Percentiles rank a stretch among this genome's conserved stretches.
These are phyloP conservation scores for Aquilaria sinensis DNA, from an alignment of 345 rosid genomes.

Conservation along the genomic window DNA sequence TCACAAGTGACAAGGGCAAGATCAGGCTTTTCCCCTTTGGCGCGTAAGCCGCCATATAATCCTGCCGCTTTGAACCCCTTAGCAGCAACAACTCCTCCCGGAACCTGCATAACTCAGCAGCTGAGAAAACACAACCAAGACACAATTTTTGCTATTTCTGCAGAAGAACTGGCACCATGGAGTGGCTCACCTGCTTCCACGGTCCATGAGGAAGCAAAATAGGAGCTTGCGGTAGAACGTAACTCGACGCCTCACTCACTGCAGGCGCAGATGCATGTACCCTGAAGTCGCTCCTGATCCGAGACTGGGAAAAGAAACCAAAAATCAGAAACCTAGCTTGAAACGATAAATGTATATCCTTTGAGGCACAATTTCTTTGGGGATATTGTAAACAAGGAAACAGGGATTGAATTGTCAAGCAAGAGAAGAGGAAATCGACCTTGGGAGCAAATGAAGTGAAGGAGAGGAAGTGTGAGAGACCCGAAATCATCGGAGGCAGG, in stretches of 20 bases:
- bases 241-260: conserved; percentile 41
- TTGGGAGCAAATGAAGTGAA: too few relatives aligned
- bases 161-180: background rate
- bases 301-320: too few relatives aligned
- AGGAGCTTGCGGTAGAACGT: conserved; percentile 69
- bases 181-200: conserved; percentile 60
- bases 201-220: conserved; percentile 76
- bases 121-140: background rate
- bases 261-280: conserved; percentile 25
- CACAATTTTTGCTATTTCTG: background rate
- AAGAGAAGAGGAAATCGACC: too few relatives aligned
- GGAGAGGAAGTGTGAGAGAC: too few relatives aligned
- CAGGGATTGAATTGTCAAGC: too few relatives aligned
- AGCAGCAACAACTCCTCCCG: conserved; percentile 94
- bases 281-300: conserved; percentile 24
- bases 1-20: conserved; percentile 86
- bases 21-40: conserved; percentile 84
- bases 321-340: too few relatives aligned
- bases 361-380: too few relatives aligned
- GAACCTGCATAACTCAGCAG: conserved; percentile 36
- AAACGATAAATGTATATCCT: too few relatives aligned
- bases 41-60: conserved; percentile 78
- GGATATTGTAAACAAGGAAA: too few relatives aligned
- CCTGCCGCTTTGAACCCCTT: conserved; percentile 88
- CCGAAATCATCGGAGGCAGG: too few relatives aligned